These are phyloP conservation scores for Claviceps pazoutovae DNA, from an alignment of 2,329 filamentous ascomycete genomes.

Conservation along the genomic window DNA sequence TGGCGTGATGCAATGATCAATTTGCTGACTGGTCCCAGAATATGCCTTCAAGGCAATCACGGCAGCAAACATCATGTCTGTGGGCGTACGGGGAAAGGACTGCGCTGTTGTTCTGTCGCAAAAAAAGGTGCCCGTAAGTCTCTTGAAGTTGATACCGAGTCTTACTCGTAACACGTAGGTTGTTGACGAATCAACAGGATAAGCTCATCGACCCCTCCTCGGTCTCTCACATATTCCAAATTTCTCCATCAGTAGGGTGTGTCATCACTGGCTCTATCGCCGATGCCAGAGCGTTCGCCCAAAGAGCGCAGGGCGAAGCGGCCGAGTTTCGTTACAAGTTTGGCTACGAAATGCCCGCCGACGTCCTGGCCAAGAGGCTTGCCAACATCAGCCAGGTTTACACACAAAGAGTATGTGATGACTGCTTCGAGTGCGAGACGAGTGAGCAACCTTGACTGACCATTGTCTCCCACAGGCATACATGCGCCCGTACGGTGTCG, in stretches of 20 bases:
- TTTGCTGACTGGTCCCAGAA: constrained; percentile 41
- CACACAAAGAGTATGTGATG: constrained; percentile 65
- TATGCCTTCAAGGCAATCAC: constrained; percentile 99
- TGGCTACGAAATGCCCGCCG: constrained; percentile 98
- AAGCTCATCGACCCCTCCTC: constrained; percentile 97
- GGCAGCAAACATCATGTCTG: constrained; percentile 95
- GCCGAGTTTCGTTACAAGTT: constrained; percentile 98
- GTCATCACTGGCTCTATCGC: constrained; percentile 99
- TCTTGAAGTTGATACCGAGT: neutral
- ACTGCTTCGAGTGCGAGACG: neutral
- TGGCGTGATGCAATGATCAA: neutral
- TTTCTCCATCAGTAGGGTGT: constrained; percentile 91
- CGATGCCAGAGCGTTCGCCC: constrained; percentile 85
- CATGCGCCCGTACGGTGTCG: constrained; percentile 94
- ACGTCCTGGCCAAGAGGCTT: constrained; percentile 88
- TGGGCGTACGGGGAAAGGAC: constrained; percentile 90
- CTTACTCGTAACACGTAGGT: no score
- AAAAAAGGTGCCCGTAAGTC: constrained; percentile 93
- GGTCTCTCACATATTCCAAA: constrained; percentile 92
- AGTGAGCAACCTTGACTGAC: neutral
- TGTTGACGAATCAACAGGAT: constrained; percentile 44
- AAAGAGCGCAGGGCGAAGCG: constrained; percentile 85
- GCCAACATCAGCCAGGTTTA: constrained; percentile 99
- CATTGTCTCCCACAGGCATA: constrained; percentile 49
- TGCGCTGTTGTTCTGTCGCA: constrained; percentile 95